These are phyloP conservation scores for Canavalia gladiata DNA, from an alignment of 306 rosid species.

Conservation along the genomic window DNA sequence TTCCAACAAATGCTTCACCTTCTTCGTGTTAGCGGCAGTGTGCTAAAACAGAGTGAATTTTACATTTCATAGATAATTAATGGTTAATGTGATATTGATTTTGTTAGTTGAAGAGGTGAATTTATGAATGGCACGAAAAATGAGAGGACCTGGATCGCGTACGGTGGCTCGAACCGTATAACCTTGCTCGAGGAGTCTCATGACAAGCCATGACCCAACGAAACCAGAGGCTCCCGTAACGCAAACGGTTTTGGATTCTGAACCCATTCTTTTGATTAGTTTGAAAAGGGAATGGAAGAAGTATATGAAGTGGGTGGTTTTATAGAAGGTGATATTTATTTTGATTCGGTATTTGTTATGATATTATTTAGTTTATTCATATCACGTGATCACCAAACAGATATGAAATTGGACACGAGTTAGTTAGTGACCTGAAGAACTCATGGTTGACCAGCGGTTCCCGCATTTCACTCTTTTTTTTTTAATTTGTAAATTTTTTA, in stretches of 20 bases:
- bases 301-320: not conserved
- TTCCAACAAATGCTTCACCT: conserved; percentile 85
- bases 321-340: not conserved
- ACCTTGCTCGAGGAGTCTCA: conserved; percentile 75
- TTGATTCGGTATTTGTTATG: too few relatives aligned
- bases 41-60: too few relatives aligned
- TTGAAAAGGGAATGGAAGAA: conserved; percentile 3
- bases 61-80: too few relatives aligned
- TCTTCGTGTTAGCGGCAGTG: conserved; percentile 66
- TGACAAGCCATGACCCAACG: conserved; percentile 84
- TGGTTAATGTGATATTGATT: too few relatives aligned
- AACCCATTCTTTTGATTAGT: conserved; percentile 41
- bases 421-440: too few relatives aligned
- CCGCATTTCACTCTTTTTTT: too few relatives aligned
- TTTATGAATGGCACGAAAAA: not conserved
- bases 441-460: not conserved
- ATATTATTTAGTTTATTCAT: too few relatives aligned
- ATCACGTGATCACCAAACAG: not conserved
- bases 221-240: conserved; percentile 87
- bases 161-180: conserved; percentile 88
- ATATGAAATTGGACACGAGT: not conserved
- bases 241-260: conserved; percentile 56
- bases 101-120: not conserved
- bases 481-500: too few relatives aligned
- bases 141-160: conserved; percentile 70